Base-by-base conservation (phyloP, 75 land plant genomes). In the Sequoia sempervirens region DNA sequence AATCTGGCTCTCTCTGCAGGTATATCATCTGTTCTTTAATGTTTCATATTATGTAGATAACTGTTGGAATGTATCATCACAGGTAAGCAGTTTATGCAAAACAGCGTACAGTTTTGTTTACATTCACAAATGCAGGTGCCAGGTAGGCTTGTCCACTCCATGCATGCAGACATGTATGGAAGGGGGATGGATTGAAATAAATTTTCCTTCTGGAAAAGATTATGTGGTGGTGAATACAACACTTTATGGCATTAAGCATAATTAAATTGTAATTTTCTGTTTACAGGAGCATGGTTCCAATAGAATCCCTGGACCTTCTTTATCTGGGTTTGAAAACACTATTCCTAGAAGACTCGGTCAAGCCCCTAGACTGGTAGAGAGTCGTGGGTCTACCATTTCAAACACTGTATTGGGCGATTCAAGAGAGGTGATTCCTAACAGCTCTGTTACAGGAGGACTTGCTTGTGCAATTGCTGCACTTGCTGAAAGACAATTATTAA, bases 1-100 rank as follows among this genome's bases (percentile, higher is more conserved):
- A 61, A 95, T 95, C 37, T 95, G 97, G 95, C 91, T 87, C 40
- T 95, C 97, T 66, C 91, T 95, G 80, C 97, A 95, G 95, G 97
- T 95, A 84, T 4, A 20, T 41, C 18, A 13, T 50, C 47, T 20
- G 8, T 40, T 4, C n/a, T 72, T 78, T 20, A 3, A 84, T 54
- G 70, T 28, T 56, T 17, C n/a, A 11, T 69, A 69, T 69, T 30
- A 41, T 41, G n/a, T 74, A 72, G 30, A 45, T 41, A 78, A n/a
- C 20, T 4, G n/a, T 78, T 45, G 45, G 32, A 30, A 78, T 78
- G 30, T 43, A n/a, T 78, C 1, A 3, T 45, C 30, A 37, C 13
- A 76, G 28, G n/a, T 9, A 41, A 43, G 80, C 50, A 45, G 32
- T 40, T 40, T 45, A 78, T 38, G 13, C 28, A 78, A 78, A 78